These are phyloP conservation scores for Paraphaeosphaeria sporulosa DNA, from an alignment of 2,329 filamentous ascomycete genomes.

Conservation along the genomic window DNA sequence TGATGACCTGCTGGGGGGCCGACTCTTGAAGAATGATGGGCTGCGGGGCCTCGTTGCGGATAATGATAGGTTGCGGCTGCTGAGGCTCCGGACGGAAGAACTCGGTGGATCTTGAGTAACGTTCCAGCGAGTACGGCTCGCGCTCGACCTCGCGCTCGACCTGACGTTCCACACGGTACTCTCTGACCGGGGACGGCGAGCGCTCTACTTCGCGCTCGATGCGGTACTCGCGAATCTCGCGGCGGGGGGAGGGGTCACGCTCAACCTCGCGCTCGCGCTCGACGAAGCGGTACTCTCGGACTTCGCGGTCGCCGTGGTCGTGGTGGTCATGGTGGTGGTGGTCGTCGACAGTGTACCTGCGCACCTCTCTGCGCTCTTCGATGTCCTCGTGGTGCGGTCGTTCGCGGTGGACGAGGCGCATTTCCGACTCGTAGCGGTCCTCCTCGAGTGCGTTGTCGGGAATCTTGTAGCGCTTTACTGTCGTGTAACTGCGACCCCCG, in stretches of 20 bases:
- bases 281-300: constrained; percentile 48
- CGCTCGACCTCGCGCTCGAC: constrained; percentile 40
- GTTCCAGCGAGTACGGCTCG: constrained; percentile 55
- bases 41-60: constrained; percentile 57
- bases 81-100: constrained; percentile 56
- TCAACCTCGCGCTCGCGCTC: constrained; percentile 42
- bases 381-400: constrained; percentile 34
- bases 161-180: constrained; percentile 42
- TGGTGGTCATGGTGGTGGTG: constrained; percentile 26
- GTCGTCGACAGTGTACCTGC: constrained; percentile 52
- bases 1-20: constrained; percentile 56
- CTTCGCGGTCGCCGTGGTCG: constrained; percentile 36
- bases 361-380: constrained; percentile 41
- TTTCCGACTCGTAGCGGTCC: constrained; percentile 56
- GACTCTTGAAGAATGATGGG: constrained; percentile 65
- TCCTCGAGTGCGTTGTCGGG: constrained; percentile 55
- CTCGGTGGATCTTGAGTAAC: constrained; percentile 62
- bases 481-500: constrained; percentile 57
- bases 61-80: constrained; percentile 56
- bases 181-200: constrained; percentile 51
- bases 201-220: constrained; percentile 61
- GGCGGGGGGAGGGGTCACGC: constrained; percentile 51
- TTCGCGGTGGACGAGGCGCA: constrained; percentile 54
- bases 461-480: constrained; percentile 67
- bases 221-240: constrained; percentile 58